Evolutionary conservation across 2,329 filamentous ascomycete genomes (phyloP).

Genomic region (Nemania sp.): DNA sequence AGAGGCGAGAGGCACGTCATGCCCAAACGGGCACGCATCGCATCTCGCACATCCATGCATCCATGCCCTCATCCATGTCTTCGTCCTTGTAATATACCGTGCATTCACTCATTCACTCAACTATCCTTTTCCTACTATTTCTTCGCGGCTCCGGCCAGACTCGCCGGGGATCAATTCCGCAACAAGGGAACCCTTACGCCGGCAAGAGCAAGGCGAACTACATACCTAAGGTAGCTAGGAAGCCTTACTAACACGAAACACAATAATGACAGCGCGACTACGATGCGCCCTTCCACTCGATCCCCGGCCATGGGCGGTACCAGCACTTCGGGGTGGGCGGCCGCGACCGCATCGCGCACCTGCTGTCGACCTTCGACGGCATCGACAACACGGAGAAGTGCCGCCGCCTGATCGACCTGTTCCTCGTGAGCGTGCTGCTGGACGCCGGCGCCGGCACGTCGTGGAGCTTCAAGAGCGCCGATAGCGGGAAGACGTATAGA

Average conservation of each 20-base stretch:
- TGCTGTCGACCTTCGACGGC: conserved; percentile 39
- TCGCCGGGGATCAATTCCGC: too few species aligned
- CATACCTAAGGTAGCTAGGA: too few species aligned
- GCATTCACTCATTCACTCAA: background rate
- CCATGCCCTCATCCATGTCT: conserved; percentile 1
- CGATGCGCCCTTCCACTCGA: conserved; percentile 44
- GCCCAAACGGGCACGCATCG: background rate
- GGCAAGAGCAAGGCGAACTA: too few species aligned
- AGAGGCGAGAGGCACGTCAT: too few species aligned
- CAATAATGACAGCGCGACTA: conserved; percentile 37
- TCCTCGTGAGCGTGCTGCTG: conserved; percentile 75
- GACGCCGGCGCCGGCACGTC: conserved; percentile 86
- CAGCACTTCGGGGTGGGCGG: conserved; percentile 65
- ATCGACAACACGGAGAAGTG: conserved; percentile 45
- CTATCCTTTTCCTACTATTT: background rate
- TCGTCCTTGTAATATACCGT: too few species aligned
- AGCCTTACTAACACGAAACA: conserved; percentile 32
- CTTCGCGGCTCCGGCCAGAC: too few species aligned
- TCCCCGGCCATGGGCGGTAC: conserved; percentile 62
- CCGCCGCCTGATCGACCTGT: conserved; percentile 61
- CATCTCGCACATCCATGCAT: background rate
- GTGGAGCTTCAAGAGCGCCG: conserved; percentile 92
- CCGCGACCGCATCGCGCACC: conserved; percentile 47
- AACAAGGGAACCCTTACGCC: too few species aligned
- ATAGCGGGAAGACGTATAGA: conserved; percentile 79